A percentile compares a stretch with the other conserved stretches of the same genome.
Evolutionary conservation across 1,284 basidiomycete genomes (phyloP).

Genomic region (Veloboletus limbatus): DNA sequence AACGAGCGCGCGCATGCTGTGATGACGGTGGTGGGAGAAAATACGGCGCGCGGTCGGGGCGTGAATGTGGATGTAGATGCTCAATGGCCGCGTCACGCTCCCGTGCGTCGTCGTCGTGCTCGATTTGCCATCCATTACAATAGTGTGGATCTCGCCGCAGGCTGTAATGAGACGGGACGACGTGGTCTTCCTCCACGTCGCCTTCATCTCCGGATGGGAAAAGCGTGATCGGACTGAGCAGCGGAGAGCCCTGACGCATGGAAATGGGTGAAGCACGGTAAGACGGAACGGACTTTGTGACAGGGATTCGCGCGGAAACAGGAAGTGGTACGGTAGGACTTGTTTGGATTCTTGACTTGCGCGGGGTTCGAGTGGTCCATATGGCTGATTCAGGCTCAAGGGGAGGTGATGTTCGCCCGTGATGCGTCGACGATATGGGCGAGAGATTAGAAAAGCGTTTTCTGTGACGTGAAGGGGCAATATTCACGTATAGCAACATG

Average conservation of each 20-base stretch:
- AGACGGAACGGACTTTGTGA: constrained; percentile 16
- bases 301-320: constrained; percentile 21
- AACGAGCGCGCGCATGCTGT: constrained; percentile 15
- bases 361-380: constrained; percentile 30
- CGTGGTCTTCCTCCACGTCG: constrained; percentile 21
- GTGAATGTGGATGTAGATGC: background rate
- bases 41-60: constrained; percentile 11
- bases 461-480: constrained; percentile 20
- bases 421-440: constrained; percentile 14
- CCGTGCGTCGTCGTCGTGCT: constrained; percentile 16
- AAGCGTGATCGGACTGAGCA: constrained; percentile 34
- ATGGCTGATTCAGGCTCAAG: constrained; percentile 34
- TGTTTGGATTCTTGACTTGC: constrained; percentile 13
- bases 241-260: constrained; percentile 28
- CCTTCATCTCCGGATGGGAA: constrained; percentile 33
- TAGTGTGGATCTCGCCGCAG: constrained; percentile 50
- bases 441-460: constrained; percentile 21
- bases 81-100: background rate
- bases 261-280: constrained; percentile 27
- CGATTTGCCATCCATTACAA: constrained; percentile 18
- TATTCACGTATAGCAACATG: constrained; percentile 28
- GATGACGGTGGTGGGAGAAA: constrained; percentile 27
- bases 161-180: constrained; percentile 30
- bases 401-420: constrained; percentile 10
- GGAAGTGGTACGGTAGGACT: constrained; percentile 27